Base-by-base conservation (phyloP, 179 eudicot genomes). In the Actinidia arguta region DNA sequence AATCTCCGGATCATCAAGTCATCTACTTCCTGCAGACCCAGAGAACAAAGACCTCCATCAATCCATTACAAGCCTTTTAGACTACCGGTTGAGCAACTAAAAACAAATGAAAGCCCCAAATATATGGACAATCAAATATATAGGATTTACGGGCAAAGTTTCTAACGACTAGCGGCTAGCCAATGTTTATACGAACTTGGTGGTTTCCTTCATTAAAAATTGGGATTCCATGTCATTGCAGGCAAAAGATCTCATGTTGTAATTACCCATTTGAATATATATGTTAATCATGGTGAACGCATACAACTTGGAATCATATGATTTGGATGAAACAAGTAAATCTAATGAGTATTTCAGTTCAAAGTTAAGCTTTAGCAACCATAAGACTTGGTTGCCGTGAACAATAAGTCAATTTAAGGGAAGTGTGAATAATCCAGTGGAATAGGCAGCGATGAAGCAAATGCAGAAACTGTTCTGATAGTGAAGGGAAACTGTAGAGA, bases 1-100 rank as follows among this genome's bases (percentile, higher is more conserved):
- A 91, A 91, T 73, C 94, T 88, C 80, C 94, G 83, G 78, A 91
- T 84, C 91, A 85, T 86, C 31, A 82, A 75, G 55, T 91, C 92
- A 83, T 91, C 94, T 16, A 87, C 75, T 73, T 85, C 92, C 94
- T 91, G 84, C 78, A 68, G 76, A 72, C 27, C 51, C 76, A 56
- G 44, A 22, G 63, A n/a, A 42, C 36, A 1, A 42, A 10, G 56
- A 51, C 58, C 13, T 0, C 24, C 69, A 56, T 8, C 61, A 42
- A 74, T 12, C 56, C 66, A 64, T 12, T 12, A 39, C 39, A 25
- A 47, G 25, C n/a, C 56, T 62, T 46, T 31, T 24, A 78, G 46
- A 78, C 10, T 47, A 78, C 69, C 12, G 39, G 44, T 42, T 10
- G 0, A 59, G 69, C 70, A 78, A 62, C 36, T 22, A 16, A 44